Conservation (phyloP, 2,329 filamentous ascomycete species). For the Aschersonia sp. region DNA sequence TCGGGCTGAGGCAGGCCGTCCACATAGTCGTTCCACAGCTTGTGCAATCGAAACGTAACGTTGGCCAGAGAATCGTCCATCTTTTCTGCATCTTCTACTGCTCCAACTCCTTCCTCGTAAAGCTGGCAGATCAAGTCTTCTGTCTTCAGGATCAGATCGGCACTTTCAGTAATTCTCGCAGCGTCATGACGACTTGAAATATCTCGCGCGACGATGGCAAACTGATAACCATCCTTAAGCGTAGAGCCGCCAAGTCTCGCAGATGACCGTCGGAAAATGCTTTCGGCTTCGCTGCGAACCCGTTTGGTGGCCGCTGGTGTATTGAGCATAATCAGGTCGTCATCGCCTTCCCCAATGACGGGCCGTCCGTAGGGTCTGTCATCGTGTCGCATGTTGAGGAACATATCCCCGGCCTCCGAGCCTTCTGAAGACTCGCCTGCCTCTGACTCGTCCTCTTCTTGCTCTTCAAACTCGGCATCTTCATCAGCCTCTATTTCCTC, state of each 20-base stretch:
- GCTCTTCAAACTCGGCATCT: constrained; percentile 20
- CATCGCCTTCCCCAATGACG: constrained; percentile 26
- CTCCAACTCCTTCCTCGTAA: constrained; percentile 46
- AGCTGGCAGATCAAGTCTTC: constrained; percentile 55
- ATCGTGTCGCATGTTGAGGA: constrained; percentile 32
- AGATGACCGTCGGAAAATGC: constrained; percentile 37
- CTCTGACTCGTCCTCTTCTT: constrained; percentile 23
- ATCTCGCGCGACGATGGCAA: constrained; percentile 58
- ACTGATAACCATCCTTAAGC: constrained; percentile 44
- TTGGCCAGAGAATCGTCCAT: constrained; percentile 42
- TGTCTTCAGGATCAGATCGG: constrained; percentile 58
- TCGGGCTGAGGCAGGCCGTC: constrained; percentile 32
- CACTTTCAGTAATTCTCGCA: constrained; percentile 51
- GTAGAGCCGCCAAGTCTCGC: constrained; percentile 24
- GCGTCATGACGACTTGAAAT: constrained; percentile 42
- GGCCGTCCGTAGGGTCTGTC: constrained; percentile 23
- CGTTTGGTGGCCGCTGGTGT: constrained; percentile 40
- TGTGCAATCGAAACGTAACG: constrained; percentile 34
- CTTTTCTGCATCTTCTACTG: constrained; percentile 38
- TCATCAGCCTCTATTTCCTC: constrained; percentile 22
- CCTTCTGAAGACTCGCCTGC: constrained; percentile 24
- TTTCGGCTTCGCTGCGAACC: constrained; percentile 39
- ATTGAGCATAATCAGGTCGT: constrained; percentile 39
- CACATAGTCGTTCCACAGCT: constrained; percentile 41
- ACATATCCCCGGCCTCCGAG: constrained; percentile 30